Base-by-base conservation (phyloP, 2,329 filamentous ascomycete species). In the Zarea fungicola region DNA sequence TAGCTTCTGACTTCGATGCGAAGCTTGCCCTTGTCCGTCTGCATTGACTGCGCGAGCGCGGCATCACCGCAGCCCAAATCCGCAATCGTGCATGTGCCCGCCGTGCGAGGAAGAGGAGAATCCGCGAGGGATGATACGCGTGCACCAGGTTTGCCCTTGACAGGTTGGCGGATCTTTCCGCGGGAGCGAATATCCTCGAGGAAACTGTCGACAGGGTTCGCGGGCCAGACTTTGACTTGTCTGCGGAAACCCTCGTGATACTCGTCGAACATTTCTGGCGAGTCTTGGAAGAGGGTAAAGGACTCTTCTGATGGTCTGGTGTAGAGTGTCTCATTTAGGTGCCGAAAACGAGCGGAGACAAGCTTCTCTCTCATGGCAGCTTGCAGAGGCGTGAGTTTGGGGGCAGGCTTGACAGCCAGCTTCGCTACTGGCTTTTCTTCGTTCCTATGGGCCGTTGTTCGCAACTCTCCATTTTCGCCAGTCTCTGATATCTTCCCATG, bases 171-270 rank as follows among this genome's bases (percentile, higher is more conserved):
- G 18, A 81, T 68, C 41, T 76, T 79, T 18, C 78, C 89, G n/a
- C 92, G 81, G 14, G 69, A 63, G 49, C 82, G 76, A 55, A 97
- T 82, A 43, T 85, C 78, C 23, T 71, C 64, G 55, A 96, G 84
- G 70, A 95, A 97, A 50, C 80, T 81, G 65, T 96, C 88, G 40
- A 99, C 89, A 0, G 93, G 93, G 68, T 99, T 99, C 62, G 92
- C 88, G 7, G 93, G 93, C 93, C 93, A 99, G 3, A 91, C 87
- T 62, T 89, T 85, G 51, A 97, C 93, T 71, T 99, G 93, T 46
- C 91, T 87, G 1, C 91, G 86, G 76, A 99, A 99, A 28, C 93
- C 93, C 53, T 90, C 85, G 70, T 99, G 93, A 69, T 99, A 99
- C 69, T 97, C 91, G 57, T 82, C 78, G 70, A 97, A 99, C 78